Conservation (phyloP, 805 yeast species). For the Metschnikowia lachancei region DNA sequence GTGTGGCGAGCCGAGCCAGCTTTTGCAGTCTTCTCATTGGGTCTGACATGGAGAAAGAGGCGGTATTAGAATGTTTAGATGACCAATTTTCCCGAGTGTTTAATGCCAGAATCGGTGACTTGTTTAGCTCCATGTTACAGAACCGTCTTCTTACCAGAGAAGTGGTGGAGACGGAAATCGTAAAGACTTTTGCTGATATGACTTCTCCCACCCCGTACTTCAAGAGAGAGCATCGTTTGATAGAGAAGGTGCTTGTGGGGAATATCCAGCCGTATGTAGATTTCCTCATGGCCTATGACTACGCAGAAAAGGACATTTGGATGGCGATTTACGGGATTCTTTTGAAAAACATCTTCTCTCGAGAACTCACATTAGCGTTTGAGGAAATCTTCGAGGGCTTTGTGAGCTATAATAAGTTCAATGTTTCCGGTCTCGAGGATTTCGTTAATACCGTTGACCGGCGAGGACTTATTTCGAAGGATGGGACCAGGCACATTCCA, state of each 20-base stretch:
- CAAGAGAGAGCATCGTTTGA: not conserved
- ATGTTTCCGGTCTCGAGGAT: too few relatives aligned
- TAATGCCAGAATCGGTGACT: constrained; percentile 1
- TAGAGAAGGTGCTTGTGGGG: not conserved
- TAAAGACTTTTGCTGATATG: not conserved
- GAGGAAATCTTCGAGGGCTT: not conserved
- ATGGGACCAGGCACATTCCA: too few relatives aligned
- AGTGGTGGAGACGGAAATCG: constrained; percentile 1
- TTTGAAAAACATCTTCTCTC: not conserved
- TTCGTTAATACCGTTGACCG: too few relatives aligned
- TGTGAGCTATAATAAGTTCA: not conserved
- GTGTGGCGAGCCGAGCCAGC: not conserved
- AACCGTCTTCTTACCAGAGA: not conserved
- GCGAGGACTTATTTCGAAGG: too few relatives aligned
- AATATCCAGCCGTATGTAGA: not conserved
- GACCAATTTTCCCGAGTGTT: constrained; percentile 3
- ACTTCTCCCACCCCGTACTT: not conserved
- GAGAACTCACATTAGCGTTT: not conserved
- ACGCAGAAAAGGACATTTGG: constrained; percentile 2
- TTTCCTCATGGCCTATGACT: constrained; percentile 6
- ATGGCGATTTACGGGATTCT: not conserved
- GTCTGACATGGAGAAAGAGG: not conserved
- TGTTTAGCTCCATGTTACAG: not conserved
- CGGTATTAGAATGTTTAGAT: constrained; percentile 1
- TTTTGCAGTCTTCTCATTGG: not conserved